These are phyloP conservation scores for Hyphopichia pseudoburtonii DNA, from an alignment of 1,139 yeast genomes.

Conservation along the genomic window DNA sequence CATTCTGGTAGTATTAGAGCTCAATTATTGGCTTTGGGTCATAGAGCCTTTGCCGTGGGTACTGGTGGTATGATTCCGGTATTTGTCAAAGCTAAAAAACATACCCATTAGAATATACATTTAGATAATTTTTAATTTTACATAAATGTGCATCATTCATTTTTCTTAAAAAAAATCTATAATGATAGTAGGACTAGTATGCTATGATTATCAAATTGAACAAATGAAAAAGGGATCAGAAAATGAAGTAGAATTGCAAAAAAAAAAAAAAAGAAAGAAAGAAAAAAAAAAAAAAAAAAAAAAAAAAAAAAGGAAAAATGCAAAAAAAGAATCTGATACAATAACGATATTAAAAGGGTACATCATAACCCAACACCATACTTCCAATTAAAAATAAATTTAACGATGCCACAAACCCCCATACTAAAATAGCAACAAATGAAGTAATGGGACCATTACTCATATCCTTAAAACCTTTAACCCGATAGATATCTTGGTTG, in stretches of 20 bases:
- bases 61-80: conserved; percentile 50
- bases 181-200: too few species aligned
- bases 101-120: neutral
- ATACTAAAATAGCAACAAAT: conserved; percentile 43
- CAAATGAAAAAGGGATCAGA: neutral
- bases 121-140: too few species aligned
- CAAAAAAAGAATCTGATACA: conserved; percentile 6
- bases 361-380: conserved; percentile 44
- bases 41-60: conserved; percentile 41
- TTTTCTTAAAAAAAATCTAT: too few species aligned
- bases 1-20: conserved; percentile 45
- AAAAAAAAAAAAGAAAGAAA: neutral
- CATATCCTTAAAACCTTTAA: conserved; percentile 49
- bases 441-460: conserved; percentile 52
- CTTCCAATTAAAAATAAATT: conserved; percentile 52
- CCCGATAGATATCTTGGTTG: conserved; percentile 14
- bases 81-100: conserved; percentile 32
- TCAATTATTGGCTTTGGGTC: conserved; percentile 41
- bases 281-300: neutral
- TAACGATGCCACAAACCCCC: conserved; percentile 53
- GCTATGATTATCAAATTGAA: too few species aligned
- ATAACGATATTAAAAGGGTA: conserved; percentile 24
- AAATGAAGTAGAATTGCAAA: neutral
- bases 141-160: too few species aligned
- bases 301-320: neutral